phyloP scores from a whole-genome alignment of 1,139 yeast species.

The Hansenula sp. region DNA sequence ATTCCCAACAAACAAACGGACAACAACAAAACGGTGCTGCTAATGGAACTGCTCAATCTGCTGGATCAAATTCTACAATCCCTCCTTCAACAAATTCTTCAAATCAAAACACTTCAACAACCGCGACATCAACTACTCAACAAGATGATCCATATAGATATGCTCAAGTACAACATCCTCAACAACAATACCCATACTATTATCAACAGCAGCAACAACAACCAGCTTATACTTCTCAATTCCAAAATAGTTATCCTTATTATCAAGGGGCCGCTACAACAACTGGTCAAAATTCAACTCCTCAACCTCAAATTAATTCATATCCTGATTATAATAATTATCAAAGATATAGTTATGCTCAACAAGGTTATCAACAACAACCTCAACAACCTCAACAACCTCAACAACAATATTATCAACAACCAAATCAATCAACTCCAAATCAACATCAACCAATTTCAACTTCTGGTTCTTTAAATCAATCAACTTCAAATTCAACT shows the following conservation, averaged over 20 bases:
- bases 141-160: constrained; percentile 1
- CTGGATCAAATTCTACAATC: background rate
- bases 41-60: too few species aligned
- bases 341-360: constrained; percentile 22
- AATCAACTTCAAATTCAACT: constrained; percentile 8
- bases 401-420: constrained; percentile 7
- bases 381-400: constrained; percentile 20
- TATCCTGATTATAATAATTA: constrained; percentile 19
- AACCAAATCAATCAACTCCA: constrained; percentile 2
- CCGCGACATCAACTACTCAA: background rate
- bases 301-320: constrained; percentile 3
- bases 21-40: too few species aligned
- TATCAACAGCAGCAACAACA: constrained; percentile 1
- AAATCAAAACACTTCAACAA: background rate
- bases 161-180: background rate
- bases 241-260: background rate
- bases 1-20: too few species aligned
- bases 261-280: background rate
- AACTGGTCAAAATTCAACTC: background rate
- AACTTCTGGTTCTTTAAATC: constrained; percentile 10
- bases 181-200: constrained; percentile 1
- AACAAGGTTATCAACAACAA: constrained; percentile 23
- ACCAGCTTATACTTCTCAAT: background rate
- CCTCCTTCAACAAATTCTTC: background rate
- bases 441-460: constrained; percentile 12